Evolutionary conservation across 2,329 filamentous ascomycete genomes (phyloP).

Genomic region (Salinomyces thailandicus): DNA sequence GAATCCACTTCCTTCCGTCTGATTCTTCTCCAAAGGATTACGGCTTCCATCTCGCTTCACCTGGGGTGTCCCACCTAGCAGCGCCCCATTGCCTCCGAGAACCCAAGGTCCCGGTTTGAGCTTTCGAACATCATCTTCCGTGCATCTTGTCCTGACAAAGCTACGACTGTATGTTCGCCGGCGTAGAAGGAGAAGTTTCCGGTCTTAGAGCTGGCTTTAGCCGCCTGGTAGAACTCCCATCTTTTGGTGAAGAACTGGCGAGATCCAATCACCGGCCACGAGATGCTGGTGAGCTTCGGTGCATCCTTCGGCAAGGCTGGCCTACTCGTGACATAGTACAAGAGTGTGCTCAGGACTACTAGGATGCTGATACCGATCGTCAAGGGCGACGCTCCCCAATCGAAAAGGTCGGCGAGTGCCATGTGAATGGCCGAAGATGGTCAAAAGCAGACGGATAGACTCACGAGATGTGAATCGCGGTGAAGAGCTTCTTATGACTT

Average conservation of each 20-base stretch:
- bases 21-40: constrained; percentile 11
- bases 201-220: constrained; percentile 22
- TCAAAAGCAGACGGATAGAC: too few species aligned
- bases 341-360: constrained; percentile 8
- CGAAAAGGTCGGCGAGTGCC: too few species aligned
- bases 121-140: constrained; percentile 38
- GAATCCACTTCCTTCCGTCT: constrained; percentile 10
- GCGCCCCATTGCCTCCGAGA: constrained; percentile 31
- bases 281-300: constrained; percentile 11
- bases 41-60: constrained; percentile 13
- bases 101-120: constrained; percentile 32
- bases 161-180: constrained; percentile 37
- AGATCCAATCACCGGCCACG: constrained; percentile 36
- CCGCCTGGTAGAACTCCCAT: constrained; percentile 35
- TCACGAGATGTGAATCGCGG: too few species aligned
- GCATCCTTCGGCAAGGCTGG: constrained; percentile 18
- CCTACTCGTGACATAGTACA: constrained; percentile 14
- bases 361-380: constrained; percentile 8
- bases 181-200: constrained; percentile 43
- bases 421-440: too few species aligned
- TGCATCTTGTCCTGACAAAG: constrained; percentile 33
- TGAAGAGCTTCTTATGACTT: too few species aligned
- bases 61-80: constrained; percentile 23
- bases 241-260: constrained; percentile 38
- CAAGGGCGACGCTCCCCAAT: too few species aligned